These are phyloP conservation scores for Ciborinia camelliae DNA, from an alignment of 2,329 filamentous ascomycete genomes.

Conservation along the genomic window DNA sequence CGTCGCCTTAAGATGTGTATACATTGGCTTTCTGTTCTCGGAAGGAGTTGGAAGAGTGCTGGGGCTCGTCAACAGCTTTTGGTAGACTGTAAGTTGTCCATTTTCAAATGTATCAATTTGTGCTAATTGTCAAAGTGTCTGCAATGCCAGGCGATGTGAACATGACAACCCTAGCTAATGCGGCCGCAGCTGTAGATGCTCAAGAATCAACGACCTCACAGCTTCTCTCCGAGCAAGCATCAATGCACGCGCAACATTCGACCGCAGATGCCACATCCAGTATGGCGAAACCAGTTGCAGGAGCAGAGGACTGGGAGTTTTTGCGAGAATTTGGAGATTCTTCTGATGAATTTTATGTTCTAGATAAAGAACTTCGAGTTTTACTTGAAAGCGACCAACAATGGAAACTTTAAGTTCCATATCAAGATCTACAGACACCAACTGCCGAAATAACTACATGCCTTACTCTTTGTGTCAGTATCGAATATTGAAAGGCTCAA, in stretches of 20 bases:
- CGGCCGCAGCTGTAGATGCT: neutral
- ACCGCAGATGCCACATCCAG: neutral
- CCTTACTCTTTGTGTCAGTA: neutral
- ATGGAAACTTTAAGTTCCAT: conserved; percentile 16
- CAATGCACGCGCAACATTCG: neutral
- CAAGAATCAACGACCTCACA: neutral
- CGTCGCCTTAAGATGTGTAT: conserved; percentile 33
- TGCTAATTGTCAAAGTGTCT: conserved; percentile 14
- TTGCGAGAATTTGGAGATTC: conserved; percentile 34
- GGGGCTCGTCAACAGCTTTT: conserved; percentile 34
- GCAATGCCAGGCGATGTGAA: conserved; percentile 17
- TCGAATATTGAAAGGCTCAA: neutral
- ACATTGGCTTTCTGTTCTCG: conserved; percentile 35
- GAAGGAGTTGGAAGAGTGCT: conserved; percentile 36
- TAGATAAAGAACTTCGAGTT: conserved; percentile 34
- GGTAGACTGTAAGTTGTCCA: conserved; percentile 31
- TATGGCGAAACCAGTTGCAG: neutral
- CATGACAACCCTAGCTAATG: conserved; percentile 3
- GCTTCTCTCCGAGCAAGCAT: conserved; percentile 8
- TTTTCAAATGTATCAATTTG: conserved; percentile 26
- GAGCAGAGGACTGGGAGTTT: conserved; percentile 33
- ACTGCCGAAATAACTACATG: neutral
- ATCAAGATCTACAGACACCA: neutral
- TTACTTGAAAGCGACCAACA: conserved; percentile 27
- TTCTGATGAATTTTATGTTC: conserved; percentile 34